Percentiles rank a stretch among this genome's conserved stretches.
Conservation (phyloP, 1,284 basidiomycete genomes). For the Pseudozyma flocculosa region DNA sequence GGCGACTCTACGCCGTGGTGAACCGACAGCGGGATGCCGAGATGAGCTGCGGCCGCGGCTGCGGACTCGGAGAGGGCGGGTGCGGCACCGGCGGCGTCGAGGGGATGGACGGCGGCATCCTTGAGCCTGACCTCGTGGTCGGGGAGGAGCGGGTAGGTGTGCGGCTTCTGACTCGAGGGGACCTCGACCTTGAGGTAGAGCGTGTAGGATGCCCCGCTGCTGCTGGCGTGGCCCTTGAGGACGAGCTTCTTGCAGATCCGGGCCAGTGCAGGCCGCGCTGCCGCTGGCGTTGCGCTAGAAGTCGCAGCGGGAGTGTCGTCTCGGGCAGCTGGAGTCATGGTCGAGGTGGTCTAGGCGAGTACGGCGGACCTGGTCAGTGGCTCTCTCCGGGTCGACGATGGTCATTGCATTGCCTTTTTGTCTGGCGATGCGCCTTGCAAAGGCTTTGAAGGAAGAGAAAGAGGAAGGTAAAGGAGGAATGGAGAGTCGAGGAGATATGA, state of each 20-base stretch:
- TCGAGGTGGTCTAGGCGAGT: no score
- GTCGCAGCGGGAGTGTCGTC: no score
- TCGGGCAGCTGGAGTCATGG: no score
- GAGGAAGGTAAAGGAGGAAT: no score
- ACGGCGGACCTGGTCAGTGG: no score
- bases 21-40: conserved; percentile 25
- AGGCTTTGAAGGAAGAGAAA: no score
- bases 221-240: conserved; percentile 23
- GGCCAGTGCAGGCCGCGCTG: background rate
- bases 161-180: background rate
- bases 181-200: conserved; percentile 24
- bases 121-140: conserved; percentile 11
- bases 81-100: conserved; percentile 22
- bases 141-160: conserved; percentile 5
- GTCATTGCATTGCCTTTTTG: no score
- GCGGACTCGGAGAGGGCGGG: conserved; percentile 25
- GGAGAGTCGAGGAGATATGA: no score
- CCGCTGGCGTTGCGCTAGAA: background rate
- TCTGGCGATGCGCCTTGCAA: no score
- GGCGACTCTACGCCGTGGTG: conserved; percentile 7
- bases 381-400: no score
- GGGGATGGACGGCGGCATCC: conserved; percentile 16
- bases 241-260: conserved; percentile 35
- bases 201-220: conserved; percentile 18
- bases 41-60: conserved; percentile 15